Conservation (phyloP, 345 rosid genomes). For the Linum trigynum region DNA sequence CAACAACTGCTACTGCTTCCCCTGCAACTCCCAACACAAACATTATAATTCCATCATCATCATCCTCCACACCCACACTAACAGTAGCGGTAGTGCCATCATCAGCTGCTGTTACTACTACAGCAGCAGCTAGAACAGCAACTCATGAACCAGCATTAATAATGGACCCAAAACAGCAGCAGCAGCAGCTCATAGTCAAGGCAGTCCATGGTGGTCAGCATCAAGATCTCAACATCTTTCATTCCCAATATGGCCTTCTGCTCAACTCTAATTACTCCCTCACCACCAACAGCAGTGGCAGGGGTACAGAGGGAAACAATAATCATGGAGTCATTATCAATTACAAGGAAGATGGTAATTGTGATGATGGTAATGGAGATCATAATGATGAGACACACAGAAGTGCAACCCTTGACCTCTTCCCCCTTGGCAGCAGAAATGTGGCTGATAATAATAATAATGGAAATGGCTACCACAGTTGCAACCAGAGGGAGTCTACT, state of each 20-base stretch:
- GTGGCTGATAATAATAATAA: conserved; percentile 17
- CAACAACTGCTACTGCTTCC: background rate
- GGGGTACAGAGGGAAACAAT: conserved; percentile 17
- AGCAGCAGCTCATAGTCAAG: conserved; percentile 13
- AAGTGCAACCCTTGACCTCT: conserved; percentile 59
- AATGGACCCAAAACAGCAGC: conserved; percentile 23
- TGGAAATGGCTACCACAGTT: conserved; percentile 16
- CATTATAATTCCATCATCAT: background rate
- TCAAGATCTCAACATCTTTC: conserved; percentile 24
- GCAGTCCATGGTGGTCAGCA: background rate
- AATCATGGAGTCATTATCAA: conserved; percentile 11
- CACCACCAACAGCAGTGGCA: background rate
- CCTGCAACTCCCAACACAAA: background rate
- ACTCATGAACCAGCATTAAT: conserved; percentile 12
- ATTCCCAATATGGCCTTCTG: conserved; percentile 17
- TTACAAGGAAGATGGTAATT: conserved; percentile 10
- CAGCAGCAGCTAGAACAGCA: conserved; percentile 5
- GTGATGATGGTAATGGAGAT: conserved; percentile 11
- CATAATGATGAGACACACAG: conserved; percentile 22
- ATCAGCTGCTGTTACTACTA: background rate
- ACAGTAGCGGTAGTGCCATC: background rate
- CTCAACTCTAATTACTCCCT: background rate
- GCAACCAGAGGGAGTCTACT: background rate
- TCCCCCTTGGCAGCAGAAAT: conserved; percentile 39
- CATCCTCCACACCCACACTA: background rate